Evolutionary conservation across 495 filamentous ascomycete species (phyloP), one percentile per base, ranked within the genome.

Genomic region (Xylaria bambusicola): DNA sequence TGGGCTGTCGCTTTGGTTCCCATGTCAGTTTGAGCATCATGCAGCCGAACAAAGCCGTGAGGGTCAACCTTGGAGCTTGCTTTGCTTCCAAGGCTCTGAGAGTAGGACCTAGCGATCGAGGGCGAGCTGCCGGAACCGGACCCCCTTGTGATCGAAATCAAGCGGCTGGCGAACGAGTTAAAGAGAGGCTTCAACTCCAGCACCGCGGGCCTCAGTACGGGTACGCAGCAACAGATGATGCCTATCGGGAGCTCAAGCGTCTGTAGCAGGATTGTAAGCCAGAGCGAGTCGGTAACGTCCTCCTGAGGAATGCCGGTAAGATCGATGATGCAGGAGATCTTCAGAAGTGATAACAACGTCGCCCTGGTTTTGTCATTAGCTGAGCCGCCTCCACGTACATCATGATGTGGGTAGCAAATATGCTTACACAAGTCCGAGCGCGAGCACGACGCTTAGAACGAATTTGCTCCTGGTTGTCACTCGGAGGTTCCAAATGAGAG

Each of bases 161-260:
- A 18, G 21, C 13, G 42, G 27, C 38, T 41, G 7, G 38, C 38
- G 38, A 41, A 4, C 7, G 38, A 41, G 38, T 41, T 41, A 15
- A 41, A 41, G 38, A 15, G 38, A 41, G 58, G 41, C n/a, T 26
- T 17, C 38, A 60, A 17, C n/a, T 46, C 56, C 17, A 56, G 35
- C 58, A 64, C 18, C 33, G 61, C 54, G 5, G 56, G 62, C 47
- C 51, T 60, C 29, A 64, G 58, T 35, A 41, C 52, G 6, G 62
- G 49, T n/a, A 61, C 46, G 45, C 62, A 61, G 41, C 56, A 40
- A n/a, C 31, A 51, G 31, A 64, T 50, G 23, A 64, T 52, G 7
- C 46, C 51, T n/a, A 64, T 27, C 31, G 47, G 53, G 31, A 61
- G 41, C 33, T 61, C 46, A 18, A 61, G 42, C 10, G 15, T 44